Evolutionary conservation across 2,329 filamentous ascomycete genomes (phyloP), one percentile per base, ranked within the genome.

Genomic region (Aspergillus sp.): DNA sequence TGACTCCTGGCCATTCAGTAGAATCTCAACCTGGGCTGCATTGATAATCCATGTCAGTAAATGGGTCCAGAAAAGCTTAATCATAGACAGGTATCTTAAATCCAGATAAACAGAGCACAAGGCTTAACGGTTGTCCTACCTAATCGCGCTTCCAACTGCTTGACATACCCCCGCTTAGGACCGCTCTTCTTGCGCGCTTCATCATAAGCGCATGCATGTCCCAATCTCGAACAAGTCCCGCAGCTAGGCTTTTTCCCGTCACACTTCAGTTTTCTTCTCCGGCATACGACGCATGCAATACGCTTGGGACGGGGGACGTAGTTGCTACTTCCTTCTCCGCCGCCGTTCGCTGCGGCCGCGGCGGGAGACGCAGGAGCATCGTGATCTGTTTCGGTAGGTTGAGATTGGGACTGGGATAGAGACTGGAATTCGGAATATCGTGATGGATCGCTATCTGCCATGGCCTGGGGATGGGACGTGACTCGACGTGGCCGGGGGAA

Each of bases 141-240:
- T 62, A 98, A 73, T 66, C 93, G 82, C 66, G 94, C 90, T 70
- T 97, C 93, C 58, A 97, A 72, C 50, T 90, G 85, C 75, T 95
- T 95, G 52, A 95, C 90, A 65, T 96, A 95, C 59, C 90, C 90
- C 64, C 90, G 80, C 74, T 95, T 95, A 2, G 90, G 90, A 2
- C 90, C 90, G 66, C 90, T 95, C 80, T 95, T 95, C 72, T 89
- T 88, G 65, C 90, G 82, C 59, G 91, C 85, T 72, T 95, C 90
- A 64, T 95, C 90, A 64, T 95, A 95, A 52, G 86, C 84, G 72
- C 90, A 95, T 47, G 85, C 81, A 68, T 96, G 90, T 39, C 87
- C 84, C 44, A 95, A 74, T n/a, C 90, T 79, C 27, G 86, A 83
- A 68, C 90, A 96, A 22, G 90, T 95, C 60, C 86, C 89, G 65